Percentiles rank a stretch among this genome's conserved stretches.
Conservation (phyloP, 2,329 filamentous ascomycete genomes). For the Scedosporium aurantiacum region DNA sequence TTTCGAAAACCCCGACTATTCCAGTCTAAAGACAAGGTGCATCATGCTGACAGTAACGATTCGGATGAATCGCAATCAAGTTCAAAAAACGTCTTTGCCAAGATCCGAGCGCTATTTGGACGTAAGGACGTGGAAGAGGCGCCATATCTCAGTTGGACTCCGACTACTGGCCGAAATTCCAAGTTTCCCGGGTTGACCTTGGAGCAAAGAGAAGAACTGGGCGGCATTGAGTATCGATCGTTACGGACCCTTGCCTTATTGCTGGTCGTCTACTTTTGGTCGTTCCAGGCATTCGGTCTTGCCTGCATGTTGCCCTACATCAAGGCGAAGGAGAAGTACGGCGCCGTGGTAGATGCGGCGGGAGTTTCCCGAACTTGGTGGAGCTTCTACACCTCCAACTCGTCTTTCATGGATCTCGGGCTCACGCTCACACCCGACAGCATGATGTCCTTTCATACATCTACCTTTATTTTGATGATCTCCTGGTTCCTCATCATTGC, state of each 20-base stretch:
- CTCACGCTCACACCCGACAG: slow-evolving; percentile 87
- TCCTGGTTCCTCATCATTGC: slow-evolving; percentile 84
- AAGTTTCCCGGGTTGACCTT: slow-evolving; percentile 80
- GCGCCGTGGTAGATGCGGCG: slow-evolving; percentile 47
- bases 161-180: slow-evolving; percentile 87
- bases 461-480: slow-evolving; percentile 63
- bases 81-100: not conserved
- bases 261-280: slow-evolving; percentile 68
- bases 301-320: slow-evolving; percentile 76
- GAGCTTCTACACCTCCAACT: slow-evolving; percentile 79
- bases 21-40: slow-evolving; percentile 24
- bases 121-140: slow-evolving; percentile 31
- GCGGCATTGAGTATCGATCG: slow-evolving; percentile 91
- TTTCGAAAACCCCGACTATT: slow-evolving; percentile 31
- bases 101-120: not conserved
- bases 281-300: slow-evolving; percentile 69
- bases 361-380: slow-evolving; percentile 71
- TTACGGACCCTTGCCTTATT: slow-evolving; percentile 76
- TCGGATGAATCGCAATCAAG: not conserved
- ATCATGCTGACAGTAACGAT: slow-evolving; percentile 17
- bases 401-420: slow-evolving; percentile 90
- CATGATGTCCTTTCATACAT: slow-evolving; percentile 78
- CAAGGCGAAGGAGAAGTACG: slow-evolving; percentile 49
- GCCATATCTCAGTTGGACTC: slow-evolving; percentile 90
- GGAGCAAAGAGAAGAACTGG: slow-evolving; percentile 86